phyloP scores from a whole-genome alignment of 2,329 filamentous ascomycete genomes.

The Bertia moriformis region DNA sequence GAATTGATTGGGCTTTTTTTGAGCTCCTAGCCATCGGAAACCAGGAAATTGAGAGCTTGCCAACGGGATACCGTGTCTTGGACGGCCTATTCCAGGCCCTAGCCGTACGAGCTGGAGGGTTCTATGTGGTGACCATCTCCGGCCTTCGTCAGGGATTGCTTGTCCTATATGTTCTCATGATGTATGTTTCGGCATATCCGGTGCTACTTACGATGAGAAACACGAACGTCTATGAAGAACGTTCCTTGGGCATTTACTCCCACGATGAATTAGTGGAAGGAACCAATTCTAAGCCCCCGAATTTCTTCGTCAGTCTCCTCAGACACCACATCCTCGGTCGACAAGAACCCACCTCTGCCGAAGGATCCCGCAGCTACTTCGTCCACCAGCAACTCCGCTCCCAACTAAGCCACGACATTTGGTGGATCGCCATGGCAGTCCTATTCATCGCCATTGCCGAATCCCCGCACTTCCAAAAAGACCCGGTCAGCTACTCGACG shows the following conservation, averaged over 20 bases:
- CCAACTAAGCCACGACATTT: slow-evolving; percentile 39
- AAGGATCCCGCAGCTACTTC: neutral
- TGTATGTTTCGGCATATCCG: slow-evolving; percentile 52
- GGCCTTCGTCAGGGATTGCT: slow-evolving; percentile 33
- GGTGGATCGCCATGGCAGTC: slow-evolving; percentile 35
- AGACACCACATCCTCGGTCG: slow-evolving; percentile 11
- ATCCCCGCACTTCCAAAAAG: slow-evolving; percentile 21
- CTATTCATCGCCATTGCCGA: slow-evolving; percentile 34
- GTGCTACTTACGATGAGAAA: slow-evolving; percentile 50
- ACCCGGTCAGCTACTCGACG: slow-evolving; percentile 25
- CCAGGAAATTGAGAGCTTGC: slow-evolving; percentile 32
- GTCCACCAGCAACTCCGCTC: slow-evolving; percentile 22
- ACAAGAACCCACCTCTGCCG: slow-evolving; percentile 8
- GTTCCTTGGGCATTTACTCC: slow-evolving; percentile 44
- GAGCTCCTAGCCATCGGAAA: slow-evolving; percentile 50
- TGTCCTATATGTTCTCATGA: slow-evolving; percentile 47
- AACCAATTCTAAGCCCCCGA: slow-evolving; percentile 10
- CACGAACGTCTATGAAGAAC: slow-evolving; percentile 60
- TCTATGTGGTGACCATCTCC: slow-evolving; percentile 48
- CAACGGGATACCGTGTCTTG: slow-evolving; percentile 36
- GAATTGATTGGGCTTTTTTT: slow-evolving; percentile 50
- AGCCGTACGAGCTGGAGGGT: slow-evolving; percentile 50
- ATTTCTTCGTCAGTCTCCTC: slow-evolving; percentile 11
- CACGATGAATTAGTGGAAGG: slow-evolving; percentile 10
- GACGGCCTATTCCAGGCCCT: slow-evolving; percentile 53